Evolutionary conservation across 225 moss, liverwort and hornwort species (phyloP), one percentile per base, ranked within the genome.

Genomic region (Pseudisothecium myosuroides): DNA sequence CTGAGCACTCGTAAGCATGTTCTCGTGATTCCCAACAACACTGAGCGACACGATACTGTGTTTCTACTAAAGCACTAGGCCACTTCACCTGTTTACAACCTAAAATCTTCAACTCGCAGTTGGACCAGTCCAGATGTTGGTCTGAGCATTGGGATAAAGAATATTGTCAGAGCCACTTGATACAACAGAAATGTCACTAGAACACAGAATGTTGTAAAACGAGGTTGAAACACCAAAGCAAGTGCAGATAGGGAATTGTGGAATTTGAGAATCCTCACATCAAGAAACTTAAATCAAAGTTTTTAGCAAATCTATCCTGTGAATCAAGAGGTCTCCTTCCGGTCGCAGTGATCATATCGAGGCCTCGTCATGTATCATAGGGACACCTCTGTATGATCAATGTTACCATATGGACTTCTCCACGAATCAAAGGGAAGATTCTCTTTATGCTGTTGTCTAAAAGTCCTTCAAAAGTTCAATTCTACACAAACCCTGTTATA

Each of bases 21-120:
- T 83, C 93, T 87, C 95, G 93, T 80, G 88, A 79, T 85, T 90
- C 95, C 99, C 97, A 96, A 76, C 97, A 95, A 88, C 94, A 96
- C 29, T 92, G 93, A 84, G 88, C 95, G 59, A 96, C 90, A 50
- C 95, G 90, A n/a, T 90, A 90, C 88, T 90, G 86, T 67, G 84
- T 90, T 92, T 94, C 91, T 54, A 92, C 87, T 49, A 84, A 85
- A 89, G 93, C 83, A 87, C 91, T 93, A 37, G 97, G 97, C 99
- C 99, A 99, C 47, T 90, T 93, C 90, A 96, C 95, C 75, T 90
- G 92, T 83, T 94, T 96, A 91, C 97, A 99, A 55, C 72, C 91
- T 56, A 94, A 87, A 37, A 97, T 87, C 68, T 96, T 96, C 94
- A 97, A 90, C 91, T 95, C 92, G 85, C 97, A 99, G 67, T 90